Evolutionary conservation across 768 basidiomycete species (phyloP).

Genomic region (Boletus rubescentipes): DNA sequence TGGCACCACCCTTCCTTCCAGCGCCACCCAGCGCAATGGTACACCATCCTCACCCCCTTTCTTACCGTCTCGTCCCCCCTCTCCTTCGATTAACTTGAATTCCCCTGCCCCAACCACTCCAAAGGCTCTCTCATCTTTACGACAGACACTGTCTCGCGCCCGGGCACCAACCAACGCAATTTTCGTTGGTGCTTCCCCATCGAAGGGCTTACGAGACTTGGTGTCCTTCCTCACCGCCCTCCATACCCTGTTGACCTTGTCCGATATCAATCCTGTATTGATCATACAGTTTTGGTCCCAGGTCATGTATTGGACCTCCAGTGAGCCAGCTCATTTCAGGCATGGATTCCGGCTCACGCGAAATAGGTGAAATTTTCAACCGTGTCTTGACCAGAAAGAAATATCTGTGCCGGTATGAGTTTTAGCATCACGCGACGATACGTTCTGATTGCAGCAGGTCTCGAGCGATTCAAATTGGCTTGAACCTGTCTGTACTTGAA

Average conservation of each 20-base stretch:
- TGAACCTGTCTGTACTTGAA: constrained; percentile 83
- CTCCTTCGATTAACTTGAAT: constrained; percentile 49
- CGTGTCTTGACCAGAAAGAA: constrained; percentile 88
- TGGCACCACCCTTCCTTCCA: constrained; percentile 25
- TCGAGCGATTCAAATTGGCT: constrained; percentile 82
- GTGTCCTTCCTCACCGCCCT: constrained; percentile 82
- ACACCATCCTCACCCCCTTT: constrained; percentile 51
- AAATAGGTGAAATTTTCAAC: constrained; percentile 79
- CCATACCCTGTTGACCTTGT: constrained; percentile 77
- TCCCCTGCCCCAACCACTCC: constrained; percentile 46
- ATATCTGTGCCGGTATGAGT: constrained; percentile 79
- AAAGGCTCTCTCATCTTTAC: constrained; percentile 62
- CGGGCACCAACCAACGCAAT: constrained; percentile 52
- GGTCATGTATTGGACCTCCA: constrained; percentile 97
- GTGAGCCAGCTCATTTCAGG: constrained; percentile 46
- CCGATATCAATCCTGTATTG: constrained; percentile 87
- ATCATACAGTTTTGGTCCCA: constrained; percentile 94
- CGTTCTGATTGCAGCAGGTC: constrained; percentile 43
- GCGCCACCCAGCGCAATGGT: constrained; percentile 34
- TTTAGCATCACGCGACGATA: background rate
- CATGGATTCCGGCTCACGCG: constrained; percentile 8
- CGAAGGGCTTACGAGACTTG: constrained; percentile 53
- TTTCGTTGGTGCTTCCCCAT: constrained; percentile 45
- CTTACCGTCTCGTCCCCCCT: constrained; percentile 45
- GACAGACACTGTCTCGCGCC: constrained; percentile 59